Conservation (phyloP, 2,329 filamentous ascomycete species). For the Phialophora chinensis region DNA sequence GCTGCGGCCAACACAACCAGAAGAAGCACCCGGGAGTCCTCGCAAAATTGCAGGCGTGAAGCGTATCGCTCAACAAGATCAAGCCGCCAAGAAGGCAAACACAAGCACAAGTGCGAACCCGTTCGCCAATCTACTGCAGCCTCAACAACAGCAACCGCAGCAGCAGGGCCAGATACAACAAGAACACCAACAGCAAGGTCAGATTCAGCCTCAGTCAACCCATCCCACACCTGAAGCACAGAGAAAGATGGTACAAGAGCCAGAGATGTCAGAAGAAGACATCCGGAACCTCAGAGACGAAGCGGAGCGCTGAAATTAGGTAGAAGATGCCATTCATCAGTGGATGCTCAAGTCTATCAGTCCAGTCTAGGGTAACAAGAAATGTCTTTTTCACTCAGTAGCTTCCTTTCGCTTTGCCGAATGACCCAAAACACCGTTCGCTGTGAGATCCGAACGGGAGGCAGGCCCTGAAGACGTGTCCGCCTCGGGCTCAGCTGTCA, state of each 20-base stretch:
- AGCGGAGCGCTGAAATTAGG: neutral
- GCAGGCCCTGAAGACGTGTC: slow-evolving; percentile 15
- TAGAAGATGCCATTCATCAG: neutral
- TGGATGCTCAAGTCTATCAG: neutral
- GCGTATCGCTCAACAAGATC: neutral
- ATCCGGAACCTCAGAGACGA: neutral
- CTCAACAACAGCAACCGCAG: neutral
- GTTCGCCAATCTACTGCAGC: neutral
- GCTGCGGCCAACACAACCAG: neutral
- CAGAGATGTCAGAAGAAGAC: neutral
- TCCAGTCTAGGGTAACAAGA: neutral
- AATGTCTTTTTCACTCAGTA: slow-evolving; percentile 36
- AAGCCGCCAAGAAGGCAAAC: neutral
- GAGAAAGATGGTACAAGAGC: neutral
- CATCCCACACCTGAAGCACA: neutral
- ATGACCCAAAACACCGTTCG: slow-evolving; percentile 10
- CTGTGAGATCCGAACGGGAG: neutral
- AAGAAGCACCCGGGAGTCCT: neutral
- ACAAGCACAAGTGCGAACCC: neutral
- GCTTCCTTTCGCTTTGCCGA: slow-evolving; percentile 20
- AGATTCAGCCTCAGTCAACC: neutral
- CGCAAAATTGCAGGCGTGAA: neutral
- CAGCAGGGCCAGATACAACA: neutral
- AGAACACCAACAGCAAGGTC: neutral
- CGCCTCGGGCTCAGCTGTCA: slow-evolving; percentile 9